A percentile compares a stretch with the other conserved stretches of the same genome.
phyloP scores from a whole-genome alignment of 306 rosid genomes.

The Pachyrhizus erosus region DNA sequence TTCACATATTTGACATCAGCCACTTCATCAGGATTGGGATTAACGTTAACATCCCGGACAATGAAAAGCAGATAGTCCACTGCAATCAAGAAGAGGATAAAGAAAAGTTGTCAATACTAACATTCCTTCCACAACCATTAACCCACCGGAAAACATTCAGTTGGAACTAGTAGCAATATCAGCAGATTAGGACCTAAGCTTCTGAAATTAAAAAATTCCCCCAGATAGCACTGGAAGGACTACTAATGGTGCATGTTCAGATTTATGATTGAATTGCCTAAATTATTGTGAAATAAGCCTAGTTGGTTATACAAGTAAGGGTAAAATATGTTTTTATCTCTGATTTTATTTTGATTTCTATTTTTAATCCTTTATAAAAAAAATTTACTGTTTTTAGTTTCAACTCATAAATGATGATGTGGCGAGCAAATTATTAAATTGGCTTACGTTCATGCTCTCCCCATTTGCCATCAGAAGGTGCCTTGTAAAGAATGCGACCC shows the following conservation, averaged over 20 bases:
- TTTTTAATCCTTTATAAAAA: too few relatives aligned
- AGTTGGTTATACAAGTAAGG: neutral
- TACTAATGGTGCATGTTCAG: neutral
- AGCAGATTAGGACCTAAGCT: neutral
- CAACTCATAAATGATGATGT: too few relatives aligned
- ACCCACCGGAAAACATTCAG: neutral
- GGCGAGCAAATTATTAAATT: too few relatives aligned
- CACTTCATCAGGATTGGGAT: constrained; percentile 96
- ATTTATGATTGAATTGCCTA: constrained; percentile 11
- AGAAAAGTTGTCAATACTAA: constrained; percentile 27
- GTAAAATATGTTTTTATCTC: too few relatives aligned
- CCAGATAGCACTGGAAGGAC: neutral
- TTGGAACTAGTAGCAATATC: constrained; percentile 8
- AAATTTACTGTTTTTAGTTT: too few relatives aligned
- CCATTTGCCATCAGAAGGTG: constrained; percentile 99
- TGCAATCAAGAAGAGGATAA: constrained; percentile 50
- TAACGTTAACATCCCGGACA: constrained; percentile 73
- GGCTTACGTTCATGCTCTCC: constrained; percentile 97
- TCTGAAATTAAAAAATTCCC: too few relatives aligned
- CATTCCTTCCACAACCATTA: constrained; percentile 15
- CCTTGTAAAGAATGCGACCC: constrained; percentile 94
- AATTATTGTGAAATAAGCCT: constrained; percentile 3
- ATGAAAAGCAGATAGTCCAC: constrained; percentile 96
- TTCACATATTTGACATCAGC: constrained; percentile 80
- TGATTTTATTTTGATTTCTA: too few relatives aligned